These are phyloP conservation scores for Castanospermum australe DNA, from an alignment of 306 rosid genomes.

Conservation along the genomic window DNA sequence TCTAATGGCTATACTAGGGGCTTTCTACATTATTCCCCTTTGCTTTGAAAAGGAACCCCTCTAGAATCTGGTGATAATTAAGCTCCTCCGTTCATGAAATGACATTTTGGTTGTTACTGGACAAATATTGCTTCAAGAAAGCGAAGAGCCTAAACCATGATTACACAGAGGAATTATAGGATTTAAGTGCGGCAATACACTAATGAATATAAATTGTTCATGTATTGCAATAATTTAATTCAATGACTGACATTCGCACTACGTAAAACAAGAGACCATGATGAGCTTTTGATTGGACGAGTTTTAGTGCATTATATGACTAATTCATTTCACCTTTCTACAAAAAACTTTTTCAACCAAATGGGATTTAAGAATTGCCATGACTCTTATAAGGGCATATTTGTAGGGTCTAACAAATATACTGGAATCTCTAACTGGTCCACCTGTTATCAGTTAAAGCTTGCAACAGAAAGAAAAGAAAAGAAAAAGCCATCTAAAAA, in stretches of 20 bases:
- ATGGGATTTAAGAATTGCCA: slow-evolving; percentile 9
- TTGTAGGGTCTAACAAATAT: slow-evolving; percentile 26
- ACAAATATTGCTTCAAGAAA: slow-evolving; percentile 23
- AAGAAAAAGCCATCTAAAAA: neutral
- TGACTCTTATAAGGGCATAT: neutral
- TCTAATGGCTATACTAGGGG: slow-evolving; percentile 9
- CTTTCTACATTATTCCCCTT: slow-evolving; percentile 6
- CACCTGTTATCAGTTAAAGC: neutral
- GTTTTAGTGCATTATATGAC: slow-evolving; percentile 11
- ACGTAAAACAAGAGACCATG: slow-evolving; percentile 21
- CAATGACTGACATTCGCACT: slow-evolving; percentile 6
- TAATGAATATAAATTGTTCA: neutral
- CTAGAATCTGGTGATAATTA: neutral
- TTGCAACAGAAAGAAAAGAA: neutral
- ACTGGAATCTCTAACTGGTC: slow-evolving; percentile 31
- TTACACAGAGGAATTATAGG: slow-evolving; percentile 12
- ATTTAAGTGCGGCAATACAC: slow-evolving; percentile 20
- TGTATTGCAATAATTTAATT: neutral
- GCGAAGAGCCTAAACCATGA: slow-evolving; percentile 25
- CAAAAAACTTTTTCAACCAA: neutral
- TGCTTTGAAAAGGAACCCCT: slow-evolving; percentile 17
- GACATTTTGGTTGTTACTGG: neutral
- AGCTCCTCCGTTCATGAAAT: neutral
- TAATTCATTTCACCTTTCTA: slow-evolving; percentile 6
- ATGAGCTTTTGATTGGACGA: slow-evolving; percentile 20